Base-by-base conservation (phyloP, 208 protist genomes). In the Polymyxa betae region DNA sequence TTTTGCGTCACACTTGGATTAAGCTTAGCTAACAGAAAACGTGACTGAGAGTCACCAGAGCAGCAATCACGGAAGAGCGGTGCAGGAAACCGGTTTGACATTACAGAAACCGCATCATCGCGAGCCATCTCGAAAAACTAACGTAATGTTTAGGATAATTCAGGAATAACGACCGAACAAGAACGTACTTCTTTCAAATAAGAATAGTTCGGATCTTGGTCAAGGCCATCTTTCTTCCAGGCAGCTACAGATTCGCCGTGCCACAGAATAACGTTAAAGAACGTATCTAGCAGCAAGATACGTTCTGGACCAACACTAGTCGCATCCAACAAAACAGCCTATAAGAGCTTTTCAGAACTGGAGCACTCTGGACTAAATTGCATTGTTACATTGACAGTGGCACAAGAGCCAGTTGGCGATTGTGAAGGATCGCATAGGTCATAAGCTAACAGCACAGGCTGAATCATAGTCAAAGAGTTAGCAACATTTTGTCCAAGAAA, bases 241-340 rank as follows among this genome's bases (percentile, higher is more conserved):
- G 94, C 92, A n/a, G 96, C 96, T 92, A 99, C 97, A 41, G 93
- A 96, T 52, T 97, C 95, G 77, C 98, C 98, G 93, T 98, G 95
- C 93, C 97, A 98, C 77, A 99, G 94, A 77, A 99, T 93, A 35
- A 99, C 97, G 90, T 98, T 95, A 95, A 99, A 99, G 93, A 98
- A 99, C 38, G 97, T 99, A 93, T 99, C 98, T 35, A 99, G 96
- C 0, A 99, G 94, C 0, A 99, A 95, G 90, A 99, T 97, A 90
- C 96, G 96, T 90, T 99, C 96, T 0, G 93, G 93, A 44, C 95
- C 92, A 64, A 94, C 91, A 0, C 88, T 92, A 35, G 89, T 88
- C 35, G 91, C 91, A 91, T 94, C 93, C 38, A 94, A 90, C 78
- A 92, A 89, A 68, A 93, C 90, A 32, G 88, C 90, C n/a, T 66